phyloP scores from a whole-genome alignment of 2,329 filamentous ascomycete genomes.

The Colletotrichum siamense region DNA sequence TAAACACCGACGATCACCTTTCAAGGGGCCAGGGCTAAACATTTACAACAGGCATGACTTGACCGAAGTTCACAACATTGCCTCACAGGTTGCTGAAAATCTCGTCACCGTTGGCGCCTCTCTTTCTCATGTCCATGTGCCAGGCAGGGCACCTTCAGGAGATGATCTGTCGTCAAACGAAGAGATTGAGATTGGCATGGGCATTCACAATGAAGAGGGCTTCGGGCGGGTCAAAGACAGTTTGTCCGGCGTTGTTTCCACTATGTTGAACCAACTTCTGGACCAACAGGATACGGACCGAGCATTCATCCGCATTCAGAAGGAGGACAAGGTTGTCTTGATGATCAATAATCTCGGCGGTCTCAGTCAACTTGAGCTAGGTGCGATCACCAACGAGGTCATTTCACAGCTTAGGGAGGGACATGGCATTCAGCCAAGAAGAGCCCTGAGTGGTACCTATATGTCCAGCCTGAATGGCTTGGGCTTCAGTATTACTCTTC shows the following conservation, averaged over 20 bases:
- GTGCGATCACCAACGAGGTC: not conserved
- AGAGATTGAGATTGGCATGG: slow-evolving; percentile 76
- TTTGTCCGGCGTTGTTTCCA: slow-evolving; percentile 27
- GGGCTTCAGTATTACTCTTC: not conserved
- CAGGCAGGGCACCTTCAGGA: not conserved
- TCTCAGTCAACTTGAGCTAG: not conserved
- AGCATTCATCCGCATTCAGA: not conserved
- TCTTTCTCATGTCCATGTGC: slow-evolving; percentile 52
- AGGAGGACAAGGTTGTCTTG: not conserved
- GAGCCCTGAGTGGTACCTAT: not conserved
- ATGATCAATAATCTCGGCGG: not conserved
- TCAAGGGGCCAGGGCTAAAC: slow-evolving; percentile 11
- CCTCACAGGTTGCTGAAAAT: slow-evolving; percentile 52
- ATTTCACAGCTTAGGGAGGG: not conserved
- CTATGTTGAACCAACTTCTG: not conserved
- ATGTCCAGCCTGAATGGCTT: not conserved
- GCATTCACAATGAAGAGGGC: slow-evolving; percentile 71
- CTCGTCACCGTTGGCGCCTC: slow-evolving; percentile 56
- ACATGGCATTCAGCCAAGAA: not conserved
- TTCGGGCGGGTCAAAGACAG: slow-evolving; percentile 53
- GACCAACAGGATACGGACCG: not conserved
- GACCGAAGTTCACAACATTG: slow-evolving; percentile 48
- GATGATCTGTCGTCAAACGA: slow-evolving; percentile 36
- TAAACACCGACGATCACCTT: not conserved
- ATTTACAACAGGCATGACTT: slow-evolving; percentile 5